Evolutionary conservation across 495 filamentous ascomycete genomes (phyloP), one percentile per base, ranked within the genome.

Genomic region (Parmelia sp.): DNA sequence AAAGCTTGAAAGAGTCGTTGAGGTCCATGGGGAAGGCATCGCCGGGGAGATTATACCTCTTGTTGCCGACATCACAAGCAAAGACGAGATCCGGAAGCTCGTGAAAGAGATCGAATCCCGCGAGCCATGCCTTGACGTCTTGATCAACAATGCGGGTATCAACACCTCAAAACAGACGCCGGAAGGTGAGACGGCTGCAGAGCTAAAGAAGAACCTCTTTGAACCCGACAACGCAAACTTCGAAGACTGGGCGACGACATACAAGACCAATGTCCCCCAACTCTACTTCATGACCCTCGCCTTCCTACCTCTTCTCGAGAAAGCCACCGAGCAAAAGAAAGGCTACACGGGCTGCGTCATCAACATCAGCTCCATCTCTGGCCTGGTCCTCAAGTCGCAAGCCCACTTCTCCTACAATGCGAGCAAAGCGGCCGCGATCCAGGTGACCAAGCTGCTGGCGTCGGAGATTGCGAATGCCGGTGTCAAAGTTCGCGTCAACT

Each of bases 101-200:
- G 77, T 74, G 45, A 65, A 80, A 29, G 74, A 80, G 37, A 72
- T 85, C 62, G 69, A 71, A 10, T 69, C 71, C 15, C 72, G 74
- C 15, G 82, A 85, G 63, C 66, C 74, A 39, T 68, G 70, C 63
- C 78, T 85, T 35, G 72, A 72, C 47, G 82, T 84, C 70, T 69
- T 85, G 15, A 79, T 85, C 69, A 85, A 85, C 73, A 84, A 84
- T 61, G 82, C 82, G 29, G 82, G 82, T 4, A 82, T 84, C 60
- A 31, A 62, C 1, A 72, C 71, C 3, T 62, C 61, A 25, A 69
- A 56, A 4, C 75, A 80, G 58, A 67, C 60, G 1, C 72, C 73
- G 8, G 76, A 80, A 29, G 68, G 67, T 12, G 65, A 77, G 44
- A 70, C 73, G 12, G 76, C 84, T 0, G 63, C 74, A 11, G 79